Evolutionary conservation across 192 early-diverging fungal species (phyloP).

Genomic region (Paraglomus brasilianum): DNA sequence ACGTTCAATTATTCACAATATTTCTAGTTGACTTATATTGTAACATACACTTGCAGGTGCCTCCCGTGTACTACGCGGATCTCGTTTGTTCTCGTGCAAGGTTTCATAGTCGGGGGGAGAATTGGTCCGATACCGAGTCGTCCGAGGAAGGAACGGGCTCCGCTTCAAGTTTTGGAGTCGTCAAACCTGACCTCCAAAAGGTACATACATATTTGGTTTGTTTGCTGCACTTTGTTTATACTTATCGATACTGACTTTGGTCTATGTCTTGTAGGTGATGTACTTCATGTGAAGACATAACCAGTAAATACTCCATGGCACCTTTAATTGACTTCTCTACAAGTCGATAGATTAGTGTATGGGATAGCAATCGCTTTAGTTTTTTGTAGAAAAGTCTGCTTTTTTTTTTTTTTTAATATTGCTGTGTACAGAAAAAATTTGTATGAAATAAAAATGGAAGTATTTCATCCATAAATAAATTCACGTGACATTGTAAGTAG

Average conservation of each 20-base stretch:
- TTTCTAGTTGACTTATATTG: background rate
- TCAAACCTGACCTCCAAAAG: constrained; percentile 43
- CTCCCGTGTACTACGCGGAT: constrained; percentile 94
- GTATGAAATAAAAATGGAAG: too few relatives aligned
- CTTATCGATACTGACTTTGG: too few relatives aligned
- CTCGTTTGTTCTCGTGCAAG: constrained; percentile 83
- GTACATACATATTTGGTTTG: background rate
- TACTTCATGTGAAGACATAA: background rate
- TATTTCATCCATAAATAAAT: too few relatives aligned
- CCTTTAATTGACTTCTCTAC: too few relatives aligned
- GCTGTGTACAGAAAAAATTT: too few relatives aligned
- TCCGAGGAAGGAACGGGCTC: constrained; percentile 10
- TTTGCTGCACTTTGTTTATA: too few relatives aligned
- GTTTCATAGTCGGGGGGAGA: constrained; percentile 73
- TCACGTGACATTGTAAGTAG: too few relatives aligned
- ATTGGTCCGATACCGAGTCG: constrained; percentile 46
- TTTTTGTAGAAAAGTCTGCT: too few relatives aligned
- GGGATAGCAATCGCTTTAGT: too few relatives aligned
- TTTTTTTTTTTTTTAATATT: too few relatives aligned
- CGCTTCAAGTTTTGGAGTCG: constrained; percentile 29
- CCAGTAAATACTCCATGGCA: too few relatives aligned
- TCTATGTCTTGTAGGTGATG: constrained; percentile 8
- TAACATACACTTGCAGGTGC: constrained; percentile 36
- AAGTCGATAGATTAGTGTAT: too few relatives aligned
- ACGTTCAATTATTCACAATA: background rate